Base-by-base conservation (phyloP, 2,329 filamentous ascomycete genomes). In the Epichloe typhina region DNA sequence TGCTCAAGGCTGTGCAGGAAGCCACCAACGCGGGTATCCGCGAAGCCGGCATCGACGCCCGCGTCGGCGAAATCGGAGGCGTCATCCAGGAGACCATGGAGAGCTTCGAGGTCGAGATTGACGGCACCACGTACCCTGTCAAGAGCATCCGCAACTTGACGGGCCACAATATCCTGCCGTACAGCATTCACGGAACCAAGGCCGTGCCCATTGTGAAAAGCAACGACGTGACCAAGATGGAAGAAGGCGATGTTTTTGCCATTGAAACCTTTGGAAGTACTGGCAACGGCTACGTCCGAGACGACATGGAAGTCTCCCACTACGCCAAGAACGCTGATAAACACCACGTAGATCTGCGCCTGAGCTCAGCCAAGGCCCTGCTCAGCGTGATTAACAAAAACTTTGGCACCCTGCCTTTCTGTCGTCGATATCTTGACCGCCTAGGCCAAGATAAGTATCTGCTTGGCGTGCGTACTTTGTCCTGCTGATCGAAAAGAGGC, bases 251-350 rank as follows among this genome's bases (percentile, higher is more conserved):
- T 63, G 83, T 89, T 17, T 97, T 94, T 66, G 90, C 90, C 56
- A 95, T 96, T 59, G 90, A 96, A 72, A 96, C 90, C 0, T 96
- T 96, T 66, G 91, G 90, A 54, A 93, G 85, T 65, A 96, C 90
- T 21, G 91, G 90, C 56, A 90, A 88, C 64, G 90, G 89, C 57
- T 86, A 87, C 63, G 87, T 95, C 51, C 74, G 81, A 57, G 89
- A 96, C 62, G 88, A 95, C 69, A 85, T 88, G 69, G 90, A 95
- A 73, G 80, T 82, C 17, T 95, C 88, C 42, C 89, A 95, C 68
- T 97, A 96, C 61, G 89, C 88, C 44, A 82, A 85, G 66, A 74
- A 78, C 54, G 68, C 72, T 36, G 84, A 95, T 65, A 83, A 83
- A 4, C 79, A 83, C 47, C 87, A 88, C 62, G 82, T 87, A 7